These are phyloP conservation scores for Phytophthora pisi DNA, from an alignment of 352 stramenopile genomes.

Conservation along the genomic window DNA sequence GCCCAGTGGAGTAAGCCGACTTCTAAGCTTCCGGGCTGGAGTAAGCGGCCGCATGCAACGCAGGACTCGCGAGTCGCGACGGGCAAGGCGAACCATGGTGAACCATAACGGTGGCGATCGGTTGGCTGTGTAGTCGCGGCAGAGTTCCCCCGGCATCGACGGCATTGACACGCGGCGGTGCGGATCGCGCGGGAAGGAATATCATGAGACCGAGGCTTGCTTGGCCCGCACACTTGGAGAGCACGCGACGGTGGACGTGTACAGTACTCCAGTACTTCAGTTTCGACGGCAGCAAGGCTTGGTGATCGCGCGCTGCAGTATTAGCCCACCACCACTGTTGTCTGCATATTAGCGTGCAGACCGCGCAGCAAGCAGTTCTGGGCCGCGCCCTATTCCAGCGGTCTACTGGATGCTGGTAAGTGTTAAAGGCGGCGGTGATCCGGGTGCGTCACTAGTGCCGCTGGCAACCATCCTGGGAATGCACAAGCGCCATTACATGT, in stretches of 20 bases:
- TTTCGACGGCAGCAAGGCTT: no score
- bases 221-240: background rate
- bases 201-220: background rate
- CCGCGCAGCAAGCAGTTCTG: background rate
- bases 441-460: conserved; percentile 9
- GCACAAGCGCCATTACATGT: background rate
- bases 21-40: background rate
- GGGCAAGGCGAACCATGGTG: no score
- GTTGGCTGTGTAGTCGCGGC: background rate
- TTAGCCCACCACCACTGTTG: background rate
- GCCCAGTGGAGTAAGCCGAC: background rate
- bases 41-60: background rate
- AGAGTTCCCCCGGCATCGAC: background rate
- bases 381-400: conserved; percentile 9
- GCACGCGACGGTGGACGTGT: no score
- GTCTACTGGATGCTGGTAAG: conserved; percentile 21
- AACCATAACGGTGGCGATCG: background rate
- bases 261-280: no score
- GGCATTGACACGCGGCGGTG: conserved; percentile 14
- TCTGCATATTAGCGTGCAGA: background rate
- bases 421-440: conserved; percentile 15
- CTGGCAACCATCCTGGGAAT: conserved; percentile 15
- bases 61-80: no score
- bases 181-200: conserved; percentile 15
- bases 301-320: background rate